phyloP scores from a whole-genome alignment of 1,284 basidiomycete species.

The Marasmius oreades region DNA sequence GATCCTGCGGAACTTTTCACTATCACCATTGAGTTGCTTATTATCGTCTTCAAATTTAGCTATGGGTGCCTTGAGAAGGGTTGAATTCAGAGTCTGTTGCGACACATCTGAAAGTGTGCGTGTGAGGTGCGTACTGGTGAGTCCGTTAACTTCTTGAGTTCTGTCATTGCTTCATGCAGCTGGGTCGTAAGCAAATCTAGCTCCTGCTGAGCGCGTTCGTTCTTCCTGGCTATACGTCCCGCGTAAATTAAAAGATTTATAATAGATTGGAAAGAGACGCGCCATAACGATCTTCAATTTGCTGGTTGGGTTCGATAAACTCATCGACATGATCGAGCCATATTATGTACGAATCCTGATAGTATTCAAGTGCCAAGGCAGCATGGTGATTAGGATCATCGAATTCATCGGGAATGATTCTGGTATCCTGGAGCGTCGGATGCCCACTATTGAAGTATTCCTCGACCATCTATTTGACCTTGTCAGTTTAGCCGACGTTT shows the following conservation, averaged over 20 bases:
- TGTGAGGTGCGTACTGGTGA: conserved; percentile 42
- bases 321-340: conserved; percentile 74
- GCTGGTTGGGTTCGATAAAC: conserved; percentile 66
- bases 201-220: conserved; percentile 57
- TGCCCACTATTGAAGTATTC: conserved; percentile 59
- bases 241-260: conserved; percentile 2
- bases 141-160: conserved; percentile 57
- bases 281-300: conserved; percentile 77
- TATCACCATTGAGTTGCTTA: conserved; percentile 55
- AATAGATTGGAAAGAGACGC: conserved; percentile 18
- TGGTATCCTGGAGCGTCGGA: conserved; percentile 60
- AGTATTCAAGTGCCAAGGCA: conserved; percentile 75
- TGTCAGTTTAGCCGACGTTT: neutral
- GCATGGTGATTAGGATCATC: conserved; percentile 72
- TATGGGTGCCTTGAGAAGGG: conserved; percentile 54
- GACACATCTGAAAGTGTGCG: neutral
- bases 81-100: neutral
- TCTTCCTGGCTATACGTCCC: conserved; percentile 52
- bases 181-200: conserved; percentile 52
- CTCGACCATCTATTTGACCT: conserved; percentile 35
- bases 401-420: conserved; percentile 63
- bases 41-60: conserved; percentile 57
- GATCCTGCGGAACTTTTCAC: conserved; percentile 68
- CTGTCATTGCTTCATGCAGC: conserved; percentile 42
- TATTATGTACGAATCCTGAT: conserved; percentile 61